Conservation (phyloP, 1,139 yeast species). For the Sugiyamaella paludigena region DNA sequence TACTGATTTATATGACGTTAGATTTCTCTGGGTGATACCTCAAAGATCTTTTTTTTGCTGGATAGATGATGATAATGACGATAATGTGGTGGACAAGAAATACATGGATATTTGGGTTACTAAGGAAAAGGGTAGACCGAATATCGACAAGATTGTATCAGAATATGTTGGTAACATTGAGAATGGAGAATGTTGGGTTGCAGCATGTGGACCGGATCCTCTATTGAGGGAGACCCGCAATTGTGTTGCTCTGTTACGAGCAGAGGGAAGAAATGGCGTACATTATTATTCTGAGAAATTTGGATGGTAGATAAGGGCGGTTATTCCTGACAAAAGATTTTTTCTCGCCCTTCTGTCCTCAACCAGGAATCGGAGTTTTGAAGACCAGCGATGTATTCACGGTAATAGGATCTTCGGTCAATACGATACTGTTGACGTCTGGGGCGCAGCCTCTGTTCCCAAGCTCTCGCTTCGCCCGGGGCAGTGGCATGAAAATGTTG, state of each 20-base stretch:
- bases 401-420: too few relatives aligned
- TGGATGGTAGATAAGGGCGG: conserved; percentile 33
- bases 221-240: conserved; percentile 28
- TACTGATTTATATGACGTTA: conserved; percentile 14
- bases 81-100: background rate
- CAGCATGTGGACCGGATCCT: conserved; percentile 32
- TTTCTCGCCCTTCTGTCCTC: too few relatives aligned
- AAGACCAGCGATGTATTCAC: too few relatives aligned
- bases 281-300: conserved; percentile 30
- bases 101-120: conserved; percentile 25
- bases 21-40: conserved; percentile 32
- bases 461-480: too few relatives aligned
- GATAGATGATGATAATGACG: conserved; percentile 20
- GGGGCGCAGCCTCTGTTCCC: too few relatives aligned
- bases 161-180: conserved; percentile 13
- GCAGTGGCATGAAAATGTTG: background rate
- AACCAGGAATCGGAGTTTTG: too few relatives aligned
- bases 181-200: conserved; percentile 25
- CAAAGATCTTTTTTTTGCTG: conserved; percentile 23
- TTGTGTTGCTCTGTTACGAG: conserved; percentile 24
- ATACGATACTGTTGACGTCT: too few relatives aligned
- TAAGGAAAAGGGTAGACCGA: conserved; percentile 26
- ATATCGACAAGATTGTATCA: conserved; percentile 20
- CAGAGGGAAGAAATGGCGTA: conserved; percentile 22
- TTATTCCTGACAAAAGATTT: background rate